phyloP scores from a whole-genome alignment of 768 basidiomycete genomes.

The Pholiota molesta region DNA sequence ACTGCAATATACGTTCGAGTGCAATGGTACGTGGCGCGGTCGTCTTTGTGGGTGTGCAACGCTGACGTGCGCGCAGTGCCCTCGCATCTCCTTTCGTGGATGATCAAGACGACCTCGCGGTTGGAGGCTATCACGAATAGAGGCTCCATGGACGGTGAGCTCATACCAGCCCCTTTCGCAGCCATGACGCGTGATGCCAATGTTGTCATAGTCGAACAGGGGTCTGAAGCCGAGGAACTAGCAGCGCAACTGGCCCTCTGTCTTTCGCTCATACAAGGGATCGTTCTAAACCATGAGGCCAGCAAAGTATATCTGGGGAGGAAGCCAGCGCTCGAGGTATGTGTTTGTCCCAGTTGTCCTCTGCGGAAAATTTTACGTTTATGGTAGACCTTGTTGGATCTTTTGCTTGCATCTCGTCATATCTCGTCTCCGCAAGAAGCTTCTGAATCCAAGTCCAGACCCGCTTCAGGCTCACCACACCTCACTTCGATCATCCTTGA shows the following conservation, averaged over 20 bases:
- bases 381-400: conserved; percentile 68
- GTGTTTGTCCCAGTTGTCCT: conserved; percentile 13
- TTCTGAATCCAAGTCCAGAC: conserved; percentile 23
- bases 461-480: conserved; percentile 32
- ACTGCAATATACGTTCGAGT: conserved; percentile 81
- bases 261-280: conserved; percentile 77
- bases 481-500: conserved; percentile 82
- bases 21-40: conserved; percentile 69
- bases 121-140: conserved; percentile 55
- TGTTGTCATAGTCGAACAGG: conserved; percentile 34
- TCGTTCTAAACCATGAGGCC: conserved; percentile 64
- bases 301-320: conserved; percentile 76
- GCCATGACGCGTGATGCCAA: conserved; percentile 4
- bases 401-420: conserved; percentile 74
- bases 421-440: conserved; percentile 39
- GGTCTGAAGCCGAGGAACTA: conserved; percentile 49
- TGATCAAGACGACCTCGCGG: conserved; percentile 49
- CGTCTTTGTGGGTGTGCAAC: not conserved
- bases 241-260: conserved; percentile 58
- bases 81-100: conserved; percentile 65
- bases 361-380: not conserved
- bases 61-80: conserved; percentile 51
- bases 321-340: conserved; percentile 68
- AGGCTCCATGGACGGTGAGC: conserved; percentile 48
- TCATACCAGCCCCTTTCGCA: conserved; percentile 1